Percentiles rank a stretch among this genome's conserved stretches.
These are phyloP conservation scores for Cercospora sp. DNA, from an alignment of 2,329 filamentous ascomycete species.

Conservation along the genomic window DNA sequence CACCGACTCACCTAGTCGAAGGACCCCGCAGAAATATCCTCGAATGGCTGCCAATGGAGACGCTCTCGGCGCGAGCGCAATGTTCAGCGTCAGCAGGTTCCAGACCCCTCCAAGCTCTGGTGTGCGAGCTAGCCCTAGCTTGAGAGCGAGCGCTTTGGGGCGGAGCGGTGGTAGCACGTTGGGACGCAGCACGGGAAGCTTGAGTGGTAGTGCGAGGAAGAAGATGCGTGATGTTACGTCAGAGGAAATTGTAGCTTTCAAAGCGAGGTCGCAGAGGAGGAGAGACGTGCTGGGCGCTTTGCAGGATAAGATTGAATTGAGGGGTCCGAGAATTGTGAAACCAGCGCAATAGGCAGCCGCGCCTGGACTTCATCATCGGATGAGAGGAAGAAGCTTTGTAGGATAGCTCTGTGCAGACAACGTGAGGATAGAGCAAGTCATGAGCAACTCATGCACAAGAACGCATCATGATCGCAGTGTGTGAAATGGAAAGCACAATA, in stretches of 20 bases:
- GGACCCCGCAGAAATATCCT: slow-evolving; percentile 37
- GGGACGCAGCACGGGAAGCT: slow-evolving; percentile 33
- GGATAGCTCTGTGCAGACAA: background rate
- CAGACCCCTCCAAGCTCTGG: slow-evolving; percentile 33
- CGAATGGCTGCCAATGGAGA: slow-evolving; percentile 37
- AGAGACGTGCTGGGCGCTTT: slow-evolving; percentile 44
- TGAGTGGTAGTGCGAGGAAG: slow-evolving; percentile 37
- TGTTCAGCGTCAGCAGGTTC: slow-evolving; percentile 36
- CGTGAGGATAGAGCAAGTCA: background rate
- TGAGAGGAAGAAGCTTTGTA: background rate
- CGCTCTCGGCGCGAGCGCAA: slow-evolving; percentile 40
- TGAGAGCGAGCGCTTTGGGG: slow-evolving; percentile 37
- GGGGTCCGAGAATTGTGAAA: slow-evolving; percentile 25
- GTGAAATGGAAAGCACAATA: background rate
- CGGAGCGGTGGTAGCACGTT: slow-evolving; percentile 30
- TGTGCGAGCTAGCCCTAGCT: slow-evolving; percentile 8
- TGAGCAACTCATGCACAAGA: background rate
- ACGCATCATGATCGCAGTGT: background rate
- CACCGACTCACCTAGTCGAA: slow-evolving; percentile 38
- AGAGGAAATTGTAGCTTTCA: slow-evolving; percentile 44
- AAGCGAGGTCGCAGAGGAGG: slow-evolving; percentile 39
- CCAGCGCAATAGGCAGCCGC: background rate
- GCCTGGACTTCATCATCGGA: background rate
- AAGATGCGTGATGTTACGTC: slow-evolving; percentile 45
- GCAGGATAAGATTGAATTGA: slow-evolving; percentile 40